Percentiles rank a stretch among this genome's conserved stretches.
Conservation (phyloP, 1,284 basidiomycete genomes). For the Rhodotorula sp. region DNA sequence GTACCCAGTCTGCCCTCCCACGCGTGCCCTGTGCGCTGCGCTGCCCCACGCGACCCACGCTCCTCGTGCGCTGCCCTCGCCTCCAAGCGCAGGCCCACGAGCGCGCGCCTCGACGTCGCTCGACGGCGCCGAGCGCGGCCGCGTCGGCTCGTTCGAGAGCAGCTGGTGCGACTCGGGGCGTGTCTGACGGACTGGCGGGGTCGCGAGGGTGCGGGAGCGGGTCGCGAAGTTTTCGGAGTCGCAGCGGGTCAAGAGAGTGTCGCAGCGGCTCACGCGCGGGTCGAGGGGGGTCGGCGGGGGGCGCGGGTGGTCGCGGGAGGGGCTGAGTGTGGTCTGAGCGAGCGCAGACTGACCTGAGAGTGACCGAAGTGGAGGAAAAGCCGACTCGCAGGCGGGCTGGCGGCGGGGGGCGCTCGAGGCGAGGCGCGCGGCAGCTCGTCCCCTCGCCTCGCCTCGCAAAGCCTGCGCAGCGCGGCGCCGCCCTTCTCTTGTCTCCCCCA, state of each 20-base stretch:
- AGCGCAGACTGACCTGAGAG: not conserved
- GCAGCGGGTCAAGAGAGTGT: not conserved
- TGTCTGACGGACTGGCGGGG: not conserved
- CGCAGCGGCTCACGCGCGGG: not conserved
- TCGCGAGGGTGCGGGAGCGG: not conserved
- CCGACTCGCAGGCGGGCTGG: not conserved
- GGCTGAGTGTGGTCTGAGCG: not conserved
- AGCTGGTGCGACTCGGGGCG: not conserved
- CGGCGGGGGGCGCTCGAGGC: not conserved
- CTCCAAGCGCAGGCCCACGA: too few species aligned
- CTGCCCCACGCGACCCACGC: too few species aligned
- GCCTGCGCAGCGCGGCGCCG: not conserved
- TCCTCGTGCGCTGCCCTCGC: too few species aligned
- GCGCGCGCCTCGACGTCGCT: too few species aligned
- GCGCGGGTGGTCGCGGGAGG: too few species aligned
- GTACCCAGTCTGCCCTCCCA: too few species aligned
- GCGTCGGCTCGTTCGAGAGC: not conserved
- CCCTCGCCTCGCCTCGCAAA: not conserved
- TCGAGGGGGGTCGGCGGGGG: not conserved
- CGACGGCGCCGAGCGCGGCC: not conserved
- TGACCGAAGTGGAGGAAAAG: not conserved
- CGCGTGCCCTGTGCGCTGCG: too few species aligned
- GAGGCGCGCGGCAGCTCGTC: not conserved
- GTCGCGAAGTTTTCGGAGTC: constrained; percentile 2
- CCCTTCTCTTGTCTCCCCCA: not conserved